Evolutionary conservation across 2,329 filamentous ascomycete species (phyloP).

Genomic region (Beauveria asiatica): DNA sequence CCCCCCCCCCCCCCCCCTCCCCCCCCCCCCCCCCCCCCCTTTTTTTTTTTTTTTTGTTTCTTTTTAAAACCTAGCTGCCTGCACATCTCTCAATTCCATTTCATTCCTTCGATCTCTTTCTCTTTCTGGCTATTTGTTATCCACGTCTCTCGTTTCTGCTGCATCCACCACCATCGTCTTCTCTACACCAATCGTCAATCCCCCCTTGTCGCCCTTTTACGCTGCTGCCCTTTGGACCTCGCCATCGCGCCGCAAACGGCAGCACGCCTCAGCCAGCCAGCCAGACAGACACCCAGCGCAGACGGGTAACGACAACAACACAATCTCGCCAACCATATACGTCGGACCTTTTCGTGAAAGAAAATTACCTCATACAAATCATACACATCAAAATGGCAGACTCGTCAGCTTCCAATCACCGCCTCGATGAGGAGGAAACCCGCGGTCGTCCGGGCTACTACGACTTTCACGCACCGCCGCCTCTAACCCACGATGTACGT

Average conservation of each 20-base stretch:
- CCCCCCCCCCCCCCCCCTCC: no score
- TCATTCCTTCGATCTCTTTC: not conserved
- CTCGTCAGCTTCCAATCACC: not conserved
- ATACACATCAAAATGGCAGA: not conserved
- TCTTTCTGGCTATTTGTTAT: not conserved
- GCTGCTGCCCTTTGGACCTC: not conserved
- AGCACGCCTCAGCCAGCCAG: no score
- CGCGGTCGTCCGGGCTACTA: conserved; percentile 11
- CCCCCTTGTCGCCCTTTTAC: not conserved
- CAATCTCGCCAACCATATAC: not conserved
- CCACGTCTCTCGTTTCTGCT: conserved; percentile 1
- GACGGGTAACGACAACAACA: not conserved
- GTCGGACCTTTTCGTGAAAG: not conserved
- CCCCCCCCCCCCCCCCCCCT: no score
- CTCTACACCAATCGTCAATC: no score
- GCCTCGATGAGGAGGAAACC: conserved; percentile 7
- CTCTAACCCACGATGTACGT: conserved; percentile 6
- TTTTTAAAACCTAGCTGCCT: not conserved
- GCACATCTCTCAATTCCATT: not conserved
- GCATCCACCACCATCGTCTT: not conserved
- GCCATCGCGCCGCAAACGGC: not conserved
- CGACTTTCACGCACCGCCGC: conserved; percentile 8
- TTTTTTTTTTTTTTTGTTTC: not conserved
- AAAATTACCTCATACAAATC: not conserved
- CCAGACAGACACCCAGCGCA: not conserved